phyloP scores from a whole-genome alignment of 768 basidiomycete genomes.

The Lentinus tigrinus region DNA sequence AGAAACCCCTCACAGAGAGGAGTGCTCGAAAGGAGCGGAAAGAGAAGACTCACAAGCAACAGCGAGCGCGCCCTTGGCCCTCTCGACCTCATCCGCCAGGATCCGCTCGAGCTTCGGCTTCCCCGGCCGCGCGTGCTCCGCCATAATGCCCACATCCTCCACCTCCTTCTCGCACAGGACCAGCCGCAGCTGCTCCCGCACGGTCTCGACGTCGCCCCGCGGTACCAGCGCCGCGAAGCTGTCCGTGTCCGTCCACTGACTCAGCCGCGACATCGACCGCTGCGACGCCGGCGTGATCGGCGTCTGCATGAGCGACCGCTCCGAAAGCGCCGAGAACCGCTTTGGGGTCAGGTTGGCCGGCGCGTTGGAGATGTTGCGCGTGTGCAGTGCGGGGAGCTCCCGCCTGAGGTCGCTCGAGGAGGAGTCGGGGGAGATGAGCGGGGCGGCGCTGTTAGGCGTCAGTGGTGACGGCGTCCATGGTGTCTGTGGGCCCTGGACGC shows the following conservation, averaged over 20 bases:
- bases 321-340: conserved; percentile 10
- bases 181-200: conserved; percentile 34
- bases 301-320: background rate
- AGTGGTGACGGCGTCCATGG: background rate
- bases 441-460: conserved; percentile 10
- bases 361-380: conserved; percentile 9
- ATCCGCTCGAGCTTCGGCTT: conserved; percentile 64
- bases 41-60: conserved; percentile 61
- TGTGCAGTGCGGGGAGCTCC: background rate
- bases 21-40: too few relatives aligned
- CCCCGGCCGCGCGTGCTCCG: conserved; percentile 65
- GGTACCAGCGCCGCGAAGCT: conserved; percentile 29
- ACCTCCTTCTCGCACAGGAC: conserved; percentile 59
- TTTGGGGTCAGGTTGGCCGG: background rate
- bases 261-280: conserved; percentile 17
- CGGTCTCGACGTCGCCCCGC: conserved; percentile 16
- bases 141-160: conserved; percentile 53
- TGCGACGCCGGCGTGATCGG: conserved; percentile 8
- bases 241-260: conserved; percentile 25
- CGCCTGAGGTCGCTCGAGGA: background rate
- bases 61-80: conserved; percentile 52
- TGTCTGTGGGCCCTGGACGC: background rate
- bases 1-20: too few relatives aligned
- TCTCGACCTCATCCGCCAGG: conserved; percentile 61
- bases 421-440: conserved; percentile 3